phyloP scores from a whole-genome alignment of 1,139 yeast genomes.

The Suhomyces chickasaworum region DNA sequence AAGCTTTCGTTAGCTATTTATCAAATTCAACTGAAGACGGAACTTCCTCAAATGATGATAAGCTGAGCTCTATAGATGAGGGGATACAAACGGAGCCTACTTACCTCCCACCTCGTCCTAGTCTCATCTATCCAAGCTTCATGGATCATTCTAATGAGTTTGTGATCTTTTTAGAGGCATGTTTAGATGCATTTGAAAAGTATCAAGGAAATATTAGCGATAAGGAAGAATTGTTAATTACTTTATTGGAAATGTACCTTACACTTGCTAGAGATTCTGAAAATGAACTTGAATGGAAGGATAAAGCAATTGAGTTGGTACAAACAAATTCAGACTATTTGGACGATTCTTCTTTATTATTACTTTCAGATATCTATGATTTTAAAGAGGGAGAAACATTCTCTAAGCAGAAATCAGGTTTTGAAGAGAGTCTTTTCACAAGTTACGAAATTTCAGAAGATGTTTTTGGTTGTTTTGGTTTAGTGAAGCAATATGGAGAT shows the following conservation, averaged over 20 bases:
- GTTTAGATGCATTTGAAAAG: conserved; percentile 74
- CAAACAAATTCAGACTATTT: conserved; percentile 43
- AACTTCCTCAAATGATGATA: conserved; percentile 2
- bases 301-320: conserved; percentile 61
- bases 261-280: conserved; percentile 49
- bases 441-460: conserved; percentile 62
- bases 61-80: conserved; percentile 2
- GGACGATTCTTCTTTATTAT: conserved; percentile 61
- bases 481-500: conserved; percentile 62
- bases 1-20: conserved; percentile 69
- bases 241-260: conserved; percentile 81
- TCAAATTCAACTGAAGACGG: conserved; percentile 29
- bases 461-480: conserved; percentile 55
- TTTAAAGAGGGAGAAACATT: conserved; percentile 52
- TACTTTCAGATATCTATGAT: conserved; percentile 67
- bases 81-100: conserved; percentile 50
- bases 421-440: conserved; percentile 66
- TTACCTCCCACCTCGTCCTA: conserved; percentile 89
- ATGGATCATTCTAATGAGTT: conserved; percentile 83
- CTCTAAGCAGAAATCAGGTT: conserved; percentile 44
- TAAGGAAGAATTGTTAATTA: conserved; percentile 69
- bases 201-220: conserved; percentile 75
- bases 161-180: conserved; percentile 92
- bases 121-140: conserved; percentile 83
- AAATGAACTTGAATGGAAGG: conserved; percentile 54